Base-by-base conservation (phyloP, 2,329 filamentous ascomycete species). In the Shiraia bambusicola region DNA sequence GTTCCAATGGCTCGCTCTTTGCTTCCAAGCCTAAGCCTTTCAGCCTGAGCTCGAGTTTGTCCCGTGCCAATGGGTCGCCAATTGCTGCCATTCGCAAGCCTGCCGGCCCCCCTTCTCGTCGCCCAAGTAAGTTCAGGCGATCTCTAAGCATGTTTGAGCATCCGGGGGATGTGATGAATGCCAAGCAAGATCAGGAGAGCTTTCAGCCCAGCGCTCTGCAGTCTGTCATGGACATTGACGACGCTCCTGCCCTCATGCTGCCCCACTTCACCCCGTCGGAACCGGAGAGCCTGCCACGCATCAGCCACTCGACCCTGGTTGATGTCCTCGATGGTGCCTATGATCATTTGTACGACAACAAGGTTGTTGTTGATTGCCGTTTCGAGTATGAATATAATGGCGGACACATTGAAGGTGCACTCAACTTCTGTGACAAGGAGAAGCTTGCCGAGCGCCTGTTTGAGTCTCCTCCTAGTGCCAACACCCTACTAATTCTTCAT, bases 301-400 rank as follows among this genome's bases (percentile, higher is more conserved):
- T 98, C 62, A 82, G 83, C 42, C 84, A 85, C 63, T 78, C 83
- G 35, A 95, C 90, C 3, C 79, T 98, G 66, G 73, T 95, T 41
- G 81, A 90, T n/a, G 80, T 98, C 26, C 77, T 98, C 48, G 87
- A 95, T 68, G 90, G 90, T 47, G 86, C 87, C 57, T 95, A 84
- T 71, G 81, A 83, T 59, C 77, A 84, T 17, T 69, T 81, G 16
- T 97, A 87, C 67, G 83, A 90, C 46, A 81, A 91, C 65, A 84
- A 88, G 66, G 81, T 95, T 69, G 79, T 98, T 61, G 86, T 98
- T 60, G 93, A 98, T 70, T 98, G 93, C 69, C 87, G 93, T 14
- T 98, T 98, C 66, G 93, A 98, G 76, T 98, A 98, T 69, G 93
- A 98, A 72, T 98, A 94, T 66, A 86, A 95, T 12, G 93, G 93